A percentile compares a stretch with the other conserved stretches of the same genome.
Conservation (phyloP, 257 asterid genomes). For the Coffea eugenioides region DNA sequence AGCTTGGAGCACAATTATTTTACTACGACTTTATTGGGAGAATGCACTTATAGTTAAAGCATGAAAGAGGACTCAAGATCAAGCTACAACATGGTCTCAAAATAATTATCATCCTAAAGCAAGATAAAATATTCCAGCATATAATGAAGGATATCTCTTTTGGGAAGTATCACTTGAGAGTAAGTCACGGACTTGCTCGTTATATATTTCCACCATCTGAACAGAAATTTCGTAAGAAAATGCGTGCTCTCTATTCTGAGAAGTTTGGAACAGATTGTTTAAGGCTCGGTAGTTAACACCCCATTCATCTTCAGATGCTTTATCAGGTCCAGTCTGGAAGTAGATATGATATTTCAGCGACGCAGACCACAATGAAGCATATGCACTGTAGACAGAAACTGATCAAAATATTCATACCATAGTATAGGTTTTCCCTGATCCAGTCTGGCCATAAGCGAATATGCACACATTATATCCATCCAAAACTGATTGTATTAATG, state of each 20-base stretch:
- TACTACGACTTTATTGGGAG: neutral
- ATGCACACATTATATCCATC: constrained; percentile 96
- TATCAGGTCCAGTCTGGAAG: constrained; percentile 83
- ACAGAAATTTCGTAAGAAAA: constrained; percentile 70
- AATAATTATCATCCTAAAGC: neutral
- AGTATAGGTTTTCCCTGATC: constrained; percentile 94
- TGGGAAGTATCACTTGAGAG: constrained; percentile 58
- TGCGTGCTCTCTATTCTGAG: constrained; percentile 55
- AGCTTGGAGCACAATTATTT: neutral
- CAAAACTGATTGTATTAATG: constrained; percentile 87
- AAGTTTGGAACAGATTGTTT: constrained; percentile 69
- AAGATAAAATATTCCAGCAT: neutral
- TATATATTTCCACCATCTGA: constrained; percentile 96
- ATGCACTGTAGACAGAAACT: neutral
- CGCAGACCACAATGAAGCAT: neutral
- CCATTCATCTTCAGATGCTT: constrained; percentile 80
- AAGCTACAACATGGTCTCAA: neutral
- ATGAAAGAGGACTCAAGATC: neutral
- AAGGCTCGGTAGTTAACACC: constrained; percentile 95
- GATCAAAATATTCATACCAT: constrained; percentile 50
- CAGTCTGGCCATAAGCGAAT: constrained; percentile 97
- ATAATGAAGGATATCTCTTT: constrained; percentile 76
- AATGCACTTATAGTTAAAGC: neutral
- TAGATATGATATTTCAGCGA: constrained; percentile 20
- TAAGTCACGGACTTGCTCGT: constrained; percentile 97